These are phyloP conservation scores for Pholiota microspora DNA, from an alignment of 768 basidiomycete species.

Conservation along the genomic window DNA sequence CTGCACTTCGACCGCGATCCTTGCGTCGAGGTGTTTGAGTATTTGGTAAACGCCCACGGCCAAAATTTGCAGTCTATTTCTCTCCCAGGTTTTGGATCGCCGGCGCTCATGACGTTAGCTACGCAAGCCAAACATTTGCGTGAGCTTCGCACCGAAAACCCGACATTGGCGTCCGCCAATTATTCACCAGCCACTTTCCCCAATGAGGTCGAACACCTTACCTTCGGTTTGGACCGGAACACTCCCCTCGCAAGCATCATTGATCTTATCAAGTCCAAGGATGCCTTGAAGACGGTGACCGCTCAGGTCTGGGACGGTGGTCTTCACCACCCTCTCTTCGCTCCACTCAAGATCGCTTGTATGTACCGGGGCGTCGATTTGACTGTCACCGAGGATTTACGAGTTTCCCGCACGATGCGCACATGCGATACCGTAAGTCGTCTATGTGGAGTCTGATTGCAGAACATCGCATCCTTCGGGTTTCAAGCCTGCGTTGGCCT, in stretches of 20 bases:
- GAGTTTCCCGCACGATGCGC: constrained; percentile 41
- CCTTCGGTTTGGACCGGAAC: constrained; percentile 59
- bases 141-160: constrained; percentile 56
- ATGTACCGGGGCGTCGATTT: constrained; percentile 59
- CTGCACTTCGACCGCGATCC: constrained; percentile 66
- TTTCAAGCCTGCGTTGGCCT: not conserved
- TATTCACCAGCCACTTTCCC: constrained; percentile 45
- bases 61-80: constrained; percentile 50
- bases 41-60: constrained; percentile 49
- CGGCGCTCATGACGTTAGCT: constrained; percentile 44
- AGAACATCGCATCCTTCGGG: not conserved
- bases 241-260: constrained; percentile 54
- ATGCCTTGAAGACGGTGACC: constrained; percentile 46
- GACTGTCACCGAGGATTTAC: constrained; percentile 47
- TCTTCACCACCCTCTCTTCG: constrained; percentile 45
- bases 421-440: constrained; percentile 11
- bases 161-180: constrained; percentile 41
- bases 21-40: constrained; percentile 49
- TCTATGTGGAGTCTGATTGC: not conserved
- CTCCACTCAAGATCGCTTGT: constrained; percentile 61
- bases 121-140: constrained; percentile 48
- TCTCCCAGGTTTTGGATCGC: constrained; percentile 51
- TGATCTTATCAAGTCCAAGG: constrained; percentile 46
- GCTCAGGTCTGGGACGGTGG: constrained; percentile 55
- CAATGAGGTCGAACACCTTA: constrained; percentile 48